Conservation (phyloP, 345 rosid genomes). For the Acer yangbiense region DNA sequence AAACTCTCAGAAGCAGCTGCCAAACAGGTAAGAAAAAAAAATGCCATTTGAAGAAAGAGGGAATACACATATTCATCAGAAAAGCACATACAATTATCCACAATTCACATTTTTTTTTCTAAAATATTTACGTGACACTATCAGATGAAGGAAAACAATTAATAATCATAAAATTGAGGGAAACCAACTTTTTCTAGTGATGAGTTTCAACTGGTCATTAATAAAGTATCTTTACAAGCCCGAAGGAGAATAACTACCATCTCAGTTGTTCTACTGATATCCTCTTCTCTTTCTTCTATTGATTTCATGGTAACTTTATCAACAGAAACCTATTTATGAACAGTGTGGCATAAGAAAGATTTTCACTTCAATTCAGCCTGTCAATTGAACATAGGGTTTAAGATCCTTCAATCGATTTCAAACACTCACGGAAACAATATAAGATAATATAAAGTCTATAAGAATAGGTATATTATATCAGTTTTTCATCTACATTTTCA, state of each 20-base stretch:
- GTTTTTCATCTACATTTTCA: too few relatives aligned
- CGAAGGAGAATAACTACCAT: constrained; percentile 68
- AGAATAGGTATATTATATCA: too few relatives aligned
- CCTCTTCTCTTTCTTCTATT: constrained; percentile 67
- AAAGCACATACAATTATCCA: neutral
- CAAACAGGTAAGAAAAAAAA: constrained; percentile 38
- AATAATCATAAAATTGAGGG: neutral
- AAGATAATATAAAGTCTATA: too few relatives aligned
- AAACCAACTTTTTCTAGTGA: constrained; percentile 76
- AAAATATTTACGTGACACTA: neutral
- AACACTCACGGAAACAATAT: too few relatives aligned
- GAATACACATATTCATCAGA: neutral
- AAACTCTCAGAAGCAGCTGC: constrained; percentile 57
- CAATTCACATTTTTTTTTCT: neutral
- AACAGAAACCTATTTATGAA: constrained; percentile 65
- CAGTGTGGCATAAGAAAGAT: too few relatives aligned
- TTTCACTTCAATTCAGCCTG: too few relatives aligned
- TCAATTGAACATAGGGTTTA: too few relatives aligned
- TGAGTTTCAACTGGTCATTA: constrained; percentile 89
- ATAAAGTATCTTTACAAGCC: constrained; percentile 67
- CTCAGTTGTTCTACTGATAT: constrained; percentile 73
- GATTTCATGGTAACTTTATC: constrained; percentile 82
- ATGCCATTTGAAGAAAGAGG: neutral
- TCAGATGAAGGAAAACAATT: neutral
- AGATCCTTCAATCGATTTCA: too few relatives aligned